A percentile compares a stretch with the other conserved stretches of the same genome.
These are phyloP conservation scores for Aspergillus puulaauensis DNA, from an alignment of 2,329 filamentous ascomycete genomes.

Conservation along the genomic window DNA sequence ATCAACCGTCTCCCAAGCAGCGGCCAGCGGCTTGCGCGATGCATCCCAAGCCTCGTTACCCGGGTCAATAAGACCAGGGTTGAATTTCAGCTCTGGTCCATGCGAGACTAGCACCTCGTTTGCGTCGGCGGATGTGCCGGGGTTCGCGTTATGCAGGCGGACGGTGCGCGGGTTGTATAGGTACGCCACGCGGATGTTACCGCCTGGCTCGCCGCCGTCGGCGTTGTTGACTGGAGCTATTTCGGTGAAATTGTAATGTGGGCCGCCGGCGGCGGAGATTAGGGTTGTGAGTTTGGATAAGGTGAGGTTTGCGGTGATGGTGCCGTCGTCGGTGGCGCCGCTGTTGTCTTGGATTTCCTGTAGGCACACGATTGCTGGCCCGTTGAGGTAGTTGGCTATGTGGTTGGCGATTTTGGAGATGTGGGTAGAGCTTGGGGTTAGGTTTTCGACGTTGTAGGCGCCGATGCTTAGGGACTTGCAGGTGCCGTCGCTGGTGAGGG, in stretches of 20 bases:
- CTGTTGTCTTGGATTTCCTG: constrained; percentile 71
- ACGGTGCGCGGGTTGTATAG: constrained; percentile 64
- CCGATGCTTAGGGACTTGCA: constrained; percentile 65
- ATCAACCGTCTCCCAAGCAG: constrained; percentile 62
- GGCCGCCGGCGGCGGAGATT: constrained; percentile 51
- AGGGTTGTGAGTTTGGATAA: constrained; percentile 56
- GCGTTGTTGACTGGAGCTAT: constrained; percentile 59
- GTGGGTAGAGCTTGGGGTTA: constrained; percentile 56
- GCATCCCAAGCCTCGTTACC: constrained; percentile 58
- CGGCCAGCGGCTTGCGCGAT: constrained; percentile 67
- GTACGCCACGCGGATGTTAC: constrained; percentile 71
- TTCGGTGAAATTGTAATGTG: constrained; percentile 59
- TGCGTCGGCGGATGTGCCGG: constrained; percentile 54
- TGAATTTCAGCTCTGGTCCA: constrained; percentile 62
- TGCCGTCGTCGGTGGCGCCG: constrained; percentile 60
- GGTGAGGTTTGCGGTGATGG: constrained; percentile 59
- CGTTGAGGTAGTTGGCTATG: constrained; percentile 63
- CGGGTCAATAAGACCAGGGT: constrained; percentile 69
- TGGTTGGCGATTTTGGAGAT: constrained; percentile 62
- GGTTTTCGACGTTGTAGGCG: constrained; percentile 70
- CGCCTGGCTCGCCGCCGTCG: constrained; percentile 67
- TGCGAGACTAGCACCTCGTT: constrained; percentile 54
- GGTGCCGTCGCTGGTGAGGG: constrained; percentile 47
- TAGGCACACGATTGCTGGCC: constrained; percentile 65
- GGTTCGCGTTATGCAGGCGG: constrained; percentile 59